Evolutionary conservation across 1,284 basidiomycete species (phyloP).

Genomic region (Boletus semigastroideus): DNA sequence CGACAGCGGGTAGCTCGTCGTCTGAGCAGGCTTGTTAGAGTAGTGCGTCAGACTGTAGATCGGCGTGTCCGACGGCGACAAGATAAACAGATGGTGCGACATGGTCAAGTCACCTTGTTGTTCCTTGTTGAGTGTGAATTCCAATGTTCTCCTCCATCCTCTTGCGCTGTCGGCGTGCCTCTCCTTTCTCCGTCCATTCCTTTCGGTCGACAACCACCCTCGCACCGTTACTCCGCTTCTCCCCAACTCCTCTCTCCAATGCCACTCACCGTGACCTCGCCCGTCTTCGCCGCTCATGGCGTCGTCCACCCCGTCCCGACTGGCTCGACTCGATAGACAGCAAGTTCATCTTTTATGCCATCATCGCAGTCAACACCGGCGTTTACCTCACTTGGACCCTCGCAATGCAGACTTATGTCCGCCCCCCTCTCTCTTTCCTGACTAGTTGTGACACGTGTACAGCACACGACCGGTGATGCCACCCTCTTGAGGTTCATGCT

Average conservation of each 20-base stretch:
- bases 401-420: constrained; percentile 39
- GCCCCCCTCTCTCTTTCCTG: constrained; percentile 19
- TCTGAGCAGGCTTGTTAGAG: constrained; percentile 67
- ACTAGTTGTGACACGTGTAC: constrained; percentile 8
- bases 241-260: constrained; percentile 11
- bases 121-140: constrained; percentile 5
- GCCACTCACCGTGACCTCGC: constrained; percentile 28
- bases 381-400: constrained; percentile 46
- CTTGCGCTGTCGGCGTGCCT: constrained; percentile 5
- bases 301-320: constrained; percentile 29
- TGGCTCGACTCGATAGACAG: constrained; percentile 42
- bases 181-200: not conserved
- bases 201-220: not conserved
- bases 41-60: constrained; percentile 78
- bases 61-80: constrained; percentile 81
- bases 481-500: constrained; percentile 57
- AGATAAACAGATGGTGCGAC: constrained; percentile 81
- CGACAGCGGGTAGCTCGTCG: constrained; percentile 62
- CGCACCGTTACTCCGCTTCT: constrained; percentile 10
- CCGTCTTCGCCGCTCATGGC: constrained; percentile 21
- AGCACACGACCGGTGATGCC: constrained; percentile 43
- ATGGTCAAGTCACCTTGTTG: constrained; percentile 41
- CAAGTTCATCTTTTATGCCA: constrained; percentile 41
- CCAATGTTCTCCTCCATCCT: constrained; percentile 5
- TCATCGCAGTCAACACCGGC: constrained; percentile 46